Evolutionary conservation across 305 asterid species (phyloP), one percentile per base, ranked within the genome.

Genomic region (Fraxinus ornus): DNA sequence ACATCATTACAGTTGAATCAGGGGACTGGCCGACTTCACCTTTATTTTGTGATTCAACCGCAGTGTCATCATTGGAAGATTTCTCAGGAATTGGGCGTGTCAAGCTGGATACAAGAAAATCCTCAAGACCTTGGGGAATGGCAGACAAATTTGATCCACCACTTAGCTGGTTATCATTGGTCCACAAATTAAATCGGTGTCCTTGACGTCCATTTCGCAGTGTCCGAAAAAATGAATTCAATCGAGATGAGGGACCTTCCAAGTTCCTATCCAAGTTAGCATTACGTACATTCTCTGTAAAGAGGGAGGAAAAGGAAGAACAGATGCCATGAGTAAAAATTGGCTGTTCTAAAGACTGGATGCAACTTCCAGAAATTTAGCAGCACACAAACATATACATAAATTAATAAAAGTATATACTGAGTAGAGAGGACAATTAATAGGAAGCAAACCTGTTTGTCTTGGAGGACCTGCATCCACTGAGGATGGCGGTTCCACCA

Each of bases 41-140:
- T 83, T 89, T 91, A 75, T 78, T 91, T 78, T 90, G 94, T 79
- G 97, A 84, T 77, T 86, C 91, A 79, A 80, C 84, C 52, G 71
- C 76, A 7, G 88, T 79, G 70, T 87, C 76, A 77, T 82, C 89
- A 78, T 90, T 89, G 76, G 94, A 64, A 35, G 92, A 79, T 81
- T 87, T 91, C 85, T 92, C 97, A 19, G 97, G 81, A 12, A 80
- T 80, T 74, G 95, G 97, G 30, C 91, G 93, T 75, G 93, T 92
- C 90, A 95, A 88, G 83, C 90, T 92, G 87, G 94, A 90, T 84
- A 95, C 93, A 79, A 95, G 94, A 74, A 95, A 84, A 78, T 95
- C 98, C 89, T 95, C 99, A 57, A 95, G 93, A 73, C 99, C 98
- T 83, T 92, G 98, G 24, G 98, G 98, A 85, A 95, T 86, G 78